Conservation (phyloP, 306 rosid species). For the Quercus berberidifolia region DNA sequence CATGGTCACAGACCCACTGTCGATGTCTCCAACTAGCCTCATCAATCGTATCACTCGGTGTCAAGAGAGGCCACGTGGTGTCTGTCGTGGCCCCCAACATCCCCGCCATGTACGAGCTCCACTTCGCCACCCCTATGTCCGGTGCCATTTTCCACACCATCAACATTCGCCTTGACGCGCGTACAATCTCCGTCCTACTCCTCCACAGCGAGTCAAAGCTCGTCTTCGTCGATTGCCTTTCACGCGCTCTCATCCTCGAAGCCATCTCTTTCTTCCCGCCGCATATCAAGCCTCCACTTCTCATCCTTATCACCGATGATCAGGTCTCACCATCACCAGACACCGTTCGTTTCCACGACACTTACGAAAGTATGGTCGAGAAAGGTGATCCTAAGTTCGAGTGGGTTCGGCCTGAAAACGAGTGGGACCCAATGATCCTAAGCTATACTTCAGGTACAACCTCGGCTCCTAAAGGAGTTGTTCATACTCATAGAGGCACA, state of each 20-base stretch:
- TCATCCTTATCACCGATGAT: not conserved
- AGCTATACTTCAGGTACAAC: slow-evolving; percentile 7
- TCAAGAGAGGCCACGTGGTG: too few relatives aligned
- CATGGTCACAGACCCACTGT: too few relatives aligned
- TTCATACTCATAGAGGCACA: slow-evolving; percentile 1
- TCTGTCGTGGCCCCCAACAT: too few relatives aligned
- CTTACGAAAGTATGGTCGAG: not conserved
- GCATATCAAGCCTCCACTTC: not conserved
- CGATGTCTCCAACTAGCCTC: too few relatives aligned
- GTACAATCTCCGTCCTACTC: not conserved
- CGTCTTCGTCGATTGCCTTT: not conserved
- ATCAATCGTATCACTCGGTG: too few relatives aligned
- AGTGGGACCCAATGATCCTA: not conserved
- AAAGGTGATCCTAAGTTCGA: not conserved
- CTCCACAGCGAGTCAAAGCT: not conserved
- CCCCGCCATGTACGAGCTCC: too few relatives aligned
- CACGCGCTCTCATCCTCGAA: not conserved
- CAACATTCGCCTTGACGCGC: not conserved
- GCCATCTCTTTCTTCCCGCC: slow-evolving; percentile 3
- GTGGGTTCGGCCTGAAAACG: slow-evolving; percentile 10
- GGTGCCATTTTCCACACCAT: not conserved
- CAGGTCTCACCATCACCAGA: not conserved
- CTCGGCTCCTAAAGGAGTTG: slow-evolving; percentile 1
- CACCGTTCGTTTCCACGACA: not conserved
- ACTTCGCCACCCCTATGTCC: too few relatives aligned